phyloP scores from a whole-genome alignment of 2,329 filamentous ascomycete species.

The Emericellopsis atlantica region DNA sequence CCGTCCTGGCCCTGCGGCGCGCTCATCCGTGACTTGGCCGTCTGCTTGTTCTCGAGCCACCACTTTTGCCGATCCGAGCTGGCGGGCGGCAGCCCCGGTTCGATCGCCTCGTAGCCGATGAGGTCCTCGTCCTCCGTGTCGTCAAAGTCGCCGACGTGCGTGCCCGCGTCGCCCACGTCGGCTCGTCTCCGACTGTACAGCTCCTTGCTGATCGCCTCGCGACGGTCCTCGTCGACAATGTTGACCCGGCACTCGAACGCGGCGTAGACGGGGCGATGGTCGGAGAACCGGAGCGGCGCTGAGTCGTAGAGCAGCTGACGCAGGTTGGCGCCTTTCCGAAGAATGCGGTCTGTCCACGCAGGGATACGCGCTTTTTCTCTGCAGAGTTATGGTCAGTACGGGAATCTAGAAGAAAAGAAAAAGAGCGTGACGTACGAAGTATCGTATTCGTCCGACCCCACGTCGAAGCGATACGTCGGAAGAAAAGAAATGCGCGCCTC shows the following conservation, averaged over 20 bases:
- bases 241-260: conserved; percentile 75
- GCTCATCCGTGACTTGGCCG: conserved; percentile 59
- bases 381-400: background rate
- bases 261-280: conserved; percentile 91
- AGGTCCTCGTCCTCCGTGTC: conserved; percentile 68
- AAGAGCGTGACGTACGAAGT: conserved; percentile 51
- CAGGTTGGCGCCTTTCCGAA: conserved; percentile 75
- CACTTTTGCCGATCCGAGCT: conserved; percentile 58
- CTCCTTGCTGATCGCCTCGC: conserved; percentile 58
- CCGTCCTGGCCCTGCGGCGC: conserved; percentile 42
- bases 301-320: conserved; percentile 73
- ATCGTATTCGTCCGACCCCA: conserved; percentile 81
- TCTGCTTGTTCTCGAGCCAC: conserved; percentile 59
- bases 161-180: conserved; percentile 52
- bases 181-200: conserved; percentile 60
- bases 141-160: conserved; percentile 35
- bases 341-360: conserved; percentile 90
- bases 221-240: conserved; percentile 62
- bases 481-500: conserved; percentile 80
- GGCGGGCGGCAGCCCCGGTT: conserved; percentile 59
- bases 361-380: conserved; percentile 86
- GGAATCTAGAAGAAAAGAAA: background rate
- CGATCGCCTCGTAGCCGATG: conserved; percentile 69
- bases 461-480: conserved; percentile 92
- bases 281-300: conserved; percentile 77